These are phyloP conservation scores for Oryza glumipatula DNA, from an alignment of 176 grass and related monocot species.

Conservation along the genomic window DNA sequence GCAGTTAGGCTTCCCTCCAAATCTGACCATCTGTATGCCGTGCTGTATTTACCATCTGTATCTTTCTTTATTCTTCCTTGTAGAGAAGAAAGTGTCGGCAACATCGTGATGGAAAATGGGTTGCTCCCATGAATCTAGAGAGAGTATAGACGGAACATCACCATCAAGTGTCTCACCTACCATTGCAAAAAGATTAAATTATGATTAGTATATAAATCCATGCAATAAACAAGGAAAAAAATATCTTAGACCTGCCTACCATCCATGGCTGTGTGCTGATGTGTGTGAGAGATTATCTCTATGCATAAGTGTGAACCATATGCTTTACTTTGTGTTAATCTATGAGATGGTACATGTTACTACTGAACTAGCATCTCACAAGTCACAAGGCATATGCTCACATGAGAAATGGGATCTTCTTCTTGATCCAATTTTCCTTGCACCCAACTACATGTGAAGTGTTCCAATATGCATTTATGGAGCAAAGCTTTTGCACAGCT, in stretches of 20 bases:
- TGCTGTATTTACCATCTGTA: background rate
- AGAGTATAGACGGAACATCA: constrained; percentile 24
- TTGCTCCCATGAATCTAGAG: constrained; percentile 40
- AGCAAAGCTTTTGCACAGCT: background rate
- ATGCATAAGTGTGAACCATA: background rate
- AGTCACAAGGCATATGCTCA: constrained; percentile 27
- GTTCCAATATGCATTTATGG: constrained; percentile 19
- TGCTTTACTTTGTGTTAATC: constrained; percentile 15
- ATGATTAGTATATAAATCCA: constrained; percentile 1
- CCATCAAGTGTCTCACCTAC: constrained; percentile 45
- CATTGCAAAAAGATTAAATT: constrained; percentile 27
- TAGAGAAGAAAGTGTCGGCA: constrained; percentile 27
- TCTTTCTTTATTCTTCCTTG: constrained; percentile 40
- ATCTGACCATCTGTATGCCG: constrained; percentile 19
- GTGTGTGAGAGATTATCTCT: background rate
- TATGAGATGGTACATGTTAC: constrained; percentile 8
- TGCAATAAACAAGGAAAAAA: background rate
- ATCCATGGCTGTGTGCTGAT: background rate
- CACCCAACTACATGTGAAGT: background rate
- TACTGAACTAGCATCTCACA: background rate
- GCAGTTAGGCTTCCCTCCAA: constrained; percentile 1
- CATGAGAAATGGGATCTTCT: constrained; percentile 27
- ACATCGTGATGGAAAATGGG: constrained; percentile 6
- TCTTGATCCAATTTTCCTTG: constrained; percentile 16
- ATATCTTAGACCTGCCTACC: constrained; percentile 1